Conservation (phyloP, 139 green algal species). For the Pseudopediastrum boryanum region DNA sequence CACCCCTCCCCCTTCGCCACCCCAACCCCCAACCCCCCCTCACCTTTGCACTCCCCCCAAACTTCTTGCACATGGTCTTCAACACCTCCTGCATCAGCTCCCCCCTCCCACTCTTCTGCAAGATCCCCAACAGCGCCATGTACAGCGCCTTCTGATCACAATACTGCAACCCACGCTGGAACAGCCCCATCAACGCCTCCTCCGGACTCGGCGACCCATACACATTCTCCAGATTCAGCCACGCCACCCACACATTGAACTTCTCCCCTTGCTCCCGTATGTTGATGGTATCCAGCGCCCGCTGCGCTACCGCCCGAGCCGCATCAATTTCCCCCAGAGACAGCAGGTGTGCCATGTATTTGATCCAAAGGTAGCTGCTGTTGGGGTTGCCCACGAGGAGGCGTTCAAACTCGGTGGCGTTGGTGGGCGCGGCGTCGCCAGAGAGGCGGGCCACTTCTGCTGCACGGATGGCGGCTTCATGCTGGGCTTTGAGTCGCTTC, state of each 20-base stretch:
- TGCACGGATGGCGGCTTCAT: constrained; percentile 64
- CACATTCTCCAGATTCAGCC: constrained; percentile 92
- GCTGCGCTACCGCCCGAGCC: constrained; percentile 80
- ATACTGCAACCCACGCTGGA: constrained; percentile 73
- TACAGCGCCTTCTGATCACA: constrained; percentile 87
- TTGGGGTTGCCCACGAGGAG: constrained; percentile 80
- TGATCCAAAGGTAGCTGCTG: constrained; percentile 90
- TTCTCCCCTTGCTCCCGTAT: constrained; percentile 89
- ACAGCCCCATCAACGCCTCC: constrained; percentile 78
- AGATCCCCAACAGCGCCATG: constrained; percentile 70
- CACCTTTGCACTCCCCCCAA: constrained; percentile 81
- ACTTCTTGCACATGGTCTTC: constrained; percentile 83
- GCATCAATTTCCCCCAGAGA: constrained; percentile 61
- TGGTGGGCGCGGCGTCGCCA: constrained; percentile 64
- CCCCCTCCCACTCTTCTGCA: constrained; percentile 48
- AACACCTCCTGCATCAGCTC: constrained; percentile 68
- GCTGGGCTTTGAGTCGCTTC: constrained; percentile 57
- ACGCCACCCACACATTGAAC: constrained; percentile 97
- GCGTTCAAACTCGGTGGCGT: constrained; percentile 80
- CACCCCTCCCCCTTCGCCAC: no score
- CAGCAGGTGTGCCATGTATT: constrained; percentile 95
- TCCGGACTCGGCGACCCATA: constrained; percentile 76
- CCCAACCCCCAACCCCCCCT: background rate
- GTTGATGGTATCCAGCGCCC: constrained; percentile 87
- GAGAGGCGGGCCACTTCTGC: constrained; percentile 58